Evolutionary conservation across 208 protist genomes (phyloP), one percentile per base, ranked within the genome.

Genomic region (Leishmania tarentolae): DNA sequence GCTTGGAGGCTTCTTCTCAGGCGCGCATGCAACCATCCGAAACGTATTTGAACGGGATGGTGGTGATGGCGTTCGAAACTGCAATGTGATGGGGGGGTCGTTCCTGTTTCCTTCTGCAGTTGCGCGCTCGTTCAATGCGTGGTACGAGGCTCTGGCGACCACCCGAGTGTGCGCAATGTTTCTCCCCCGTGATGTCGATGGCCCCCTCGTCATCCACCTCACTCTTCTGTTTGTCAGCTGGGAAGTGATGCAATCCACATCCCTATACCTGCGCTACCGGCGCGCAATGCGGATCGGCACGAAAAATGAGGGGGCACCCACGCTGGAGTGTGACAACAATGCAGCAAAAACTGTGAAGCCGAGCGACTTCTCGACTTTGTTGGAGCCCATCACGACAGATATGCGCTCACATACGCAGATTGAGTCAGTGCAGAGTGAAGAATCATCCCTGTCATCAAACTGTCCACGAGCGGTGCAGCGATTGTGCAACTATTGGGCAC

Each of bases 401-500:
- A 76, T 53, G 53, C 61, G 52, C 19, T 44, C 69, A 21, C 21
- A 35, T 3, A 57, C 82, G 17, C 78, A 82, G 56, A 37, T 56
- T 40, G 76, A 61, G 35, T 59, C 76, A 5, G 42, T 63, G 59
- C 61, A 71, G 11, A 69, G 66, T 19, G 57, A 52, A 19, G 61
- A 47, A 50, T 37, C 72, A 61, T 76, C 69, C 61, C 82, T 80
- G 70, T 82, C 76, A 59, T 82, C 47, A 53, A 82, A 70, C 56
- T 79, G 63, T 11, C 80, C 78, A 47, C 77, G 78, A 0, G 72
- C 82, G 56, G 47, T 86, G 72, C 78, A 56, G 21, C 82, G 85
- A 13, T 56, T 88, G 70, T 86, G 82, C 79, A 79, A 66, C 57
- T 90, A 90, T 80, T 90, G 87, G 87, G 66, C 47, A 19, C 65